Evolutionary conservation across 306 rosid species (phyloP), one percentile per base, ranked within the genome.

Genomic region (Cajanus cajan): DNA sequence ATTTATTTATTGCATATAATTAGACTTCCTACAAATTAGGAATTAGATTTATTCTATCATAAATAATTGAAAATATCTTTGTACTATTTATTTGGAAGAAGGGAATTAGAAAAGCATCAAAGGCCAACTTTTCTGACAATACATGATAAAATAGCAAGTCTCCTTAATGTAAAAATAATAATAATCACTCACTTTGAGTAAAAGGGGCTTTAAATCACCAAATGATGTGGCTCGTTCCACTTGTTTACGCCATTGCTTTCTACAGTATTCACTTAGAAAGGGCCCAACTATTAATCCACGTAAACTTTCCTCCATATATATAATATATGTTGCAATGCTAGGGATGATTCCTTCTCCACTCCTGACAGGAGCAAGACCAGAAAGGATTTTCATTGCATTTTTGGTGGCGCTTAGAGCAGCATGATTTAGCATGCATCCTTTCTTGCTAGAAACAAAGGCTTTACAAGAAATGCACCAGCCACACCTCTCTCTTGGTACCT

Each of bases 381-480:
- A 69, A 82, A 92, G 89, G 78, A 83, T 63, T 90, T 84, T 94
- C 86, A 77, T 66, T n/a, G 97, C 92, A 59, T 88, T 85, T 90
- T 90, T 92, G 68, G 96, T 89, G 58, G 91, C 98, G 88, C 84
- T 77, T 78, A 94, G 54, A 77, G 89, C 88, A 74, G 97, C 96
- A 71, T 94, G 98, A 86, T 94, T 94, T 82, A 94, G 78, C 97
- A 92, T 89, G 83, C 98, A 94, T 48, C 94, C 97, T 87, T 87
- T 92, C 94, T 90, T 94, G 90, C 98, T 89, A 65, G 94, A 68
- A 75, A 82, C 89, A 37, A 79, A 8, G 55, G 94, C 86, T 86
- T 90, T 90, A 82, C 98, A 94, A 73, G 98, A 89, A 76, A 90
- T 89, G 83, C 98, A 94, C 98, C 98, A 94, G 79, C 96, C 96